phyloP scores from a whole-genome alignment of 2,329 filamentous ascomycete species.

The Plenodomus biglobosus region DNA sequence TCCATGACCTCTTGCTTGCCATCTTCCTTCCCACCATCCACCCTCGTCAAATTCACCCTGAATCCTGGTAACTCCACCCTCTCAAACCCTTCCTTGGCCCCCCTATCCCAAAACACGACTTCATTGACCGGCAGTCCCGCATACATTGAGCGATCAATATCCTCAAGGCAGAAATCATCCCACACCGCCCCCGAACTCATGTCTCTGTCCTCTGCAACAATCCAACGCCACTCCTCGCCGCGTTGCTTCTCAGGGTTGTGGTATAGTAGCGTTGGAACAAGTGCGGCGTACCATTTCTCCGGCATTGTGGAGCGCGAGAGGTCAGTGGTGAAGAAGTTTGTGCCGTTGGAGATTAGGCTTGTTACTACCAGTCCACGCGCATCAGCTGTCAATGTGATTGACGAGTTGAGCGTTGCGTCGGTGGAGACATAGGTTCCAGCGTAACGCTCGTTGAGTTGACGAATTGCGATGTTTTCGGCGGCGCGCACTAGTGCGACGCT shows the following conservation, averaged over 20 bases:
- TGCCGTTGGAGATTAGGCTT: constrained; percentile 34
- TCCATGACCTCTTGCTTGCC: constrained; percentile 11
- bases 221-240: constrained; percentile 43
- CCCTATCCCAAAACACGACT: constrained; percentile 45
- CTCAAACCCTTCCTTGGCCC: too few relatives aligned
- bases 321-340: constrained; percentile 21
- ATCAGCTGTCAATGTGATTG: constrained; percentile 28
- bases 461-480: constrained; percentile 38
- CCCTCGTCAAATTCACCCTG: constrained; percentile 27
- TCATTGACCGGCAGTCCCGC: constrained; percentile 40
- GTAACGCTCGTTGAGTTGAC: constrained; percentile 30
- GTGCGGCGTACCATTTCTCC: constrained; percentile 19
- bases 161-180: constrained; percentile 43
- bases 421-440: constrained; percentile 28
- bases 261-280: constrained; percentile 34
- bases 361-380: constrained; percentile 33
- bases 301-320: constrained; percentile 2
- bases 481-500: constrained; percentile 32
- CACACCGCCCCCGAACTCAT: constrained; percentile 17
- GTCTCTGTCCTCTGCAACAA: constrained; percentile 17
- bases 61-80: constrained; percentile 40
- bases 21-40: not conserved
- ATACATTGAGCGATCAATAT: constrained; percentile 39
- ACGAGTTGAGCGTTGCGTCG: constrained; percentile 27
- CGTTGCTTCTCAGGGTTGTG: constrained; percentile 24